These are phyloP conservation scores for Cicer bijugum DNA, from an alignment of 306 rosid genomes.

Conservation along the genomic window DNA sequence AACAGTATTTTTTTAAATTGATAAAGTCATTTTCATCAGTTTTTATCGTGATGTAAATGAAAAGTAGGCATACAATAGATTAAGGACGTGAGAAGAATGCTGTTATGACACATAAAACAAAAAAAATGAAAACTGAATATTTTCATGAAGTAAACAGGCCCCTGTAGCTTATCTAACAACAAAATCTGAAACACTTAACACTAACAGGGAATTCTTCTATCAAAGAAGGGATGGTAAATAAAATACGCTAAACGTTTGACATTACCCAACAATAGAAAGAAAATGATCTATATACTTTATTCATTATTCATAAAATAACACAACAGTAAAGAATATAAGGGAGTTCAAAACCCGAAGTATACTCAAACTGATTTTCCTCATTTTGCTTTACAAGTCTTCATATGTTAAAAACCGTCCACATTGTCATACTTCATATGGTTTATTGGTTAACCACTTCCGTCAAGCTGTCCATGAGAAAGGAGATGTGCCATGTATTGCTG, in stretches of 20 bases:
- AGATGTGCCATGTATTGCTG: constrained; percentile 98
- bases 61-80: not conserved
- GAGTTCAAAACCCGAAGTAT: not conserved
- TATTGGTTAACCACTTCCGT: constrained; percentile 66
- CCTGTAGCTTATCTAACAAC: not conserved
- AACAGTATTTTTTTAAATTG: no score
- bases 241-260: not conserved
- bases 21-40: no score
- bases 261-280: not conserved
- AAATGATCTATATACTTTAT: constrained; percentile 3
- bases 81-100: not conserved
- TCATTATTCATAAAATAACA: constrained; percentile 17
- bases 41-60: not conserved
- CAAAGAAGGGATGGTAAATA: not conserved
- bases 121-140: not conserved
- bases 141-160: not conserved
- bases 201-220: not conserved
- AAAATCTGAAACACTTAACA: constrained; percentile 14
- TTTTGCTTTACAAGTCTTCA: constrained; percentile 15
- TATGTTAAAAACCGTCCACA: constrained; percentile 5
- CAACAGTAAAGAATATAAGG: constrained; percentile 9
- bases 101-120: not conserved
- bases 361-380: constrained; percentile 28
- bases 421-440: not conserved
- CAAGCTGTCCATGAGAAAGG: constrained; percentile 83